Conservation (phyloP, 495 filamentous ascomycete species). For the Penicillium silybi region DNA sequence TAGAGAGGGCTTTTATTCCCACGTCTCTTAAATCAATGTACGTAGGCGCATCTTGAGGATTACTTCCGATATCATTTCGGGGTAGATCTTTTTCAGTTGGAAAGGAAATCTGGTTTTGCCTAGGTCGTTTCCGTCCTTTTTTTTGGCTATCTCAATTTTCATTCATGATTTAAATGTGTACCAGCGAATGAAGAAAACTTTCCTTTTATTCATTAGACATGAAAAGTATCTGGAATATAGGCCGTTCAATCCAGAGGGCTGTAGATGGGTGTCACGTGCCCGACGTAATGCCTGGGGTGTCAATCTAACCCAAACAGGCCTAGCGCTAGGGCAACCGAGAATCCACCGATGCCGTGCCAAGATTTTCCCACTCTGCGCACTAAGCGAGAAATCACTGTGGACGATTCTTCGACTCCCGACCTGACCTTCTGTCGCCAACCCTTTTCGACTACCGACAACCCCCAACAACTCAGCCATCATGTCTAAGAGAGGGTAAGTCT, state of each 20-base stretch:
- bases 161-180: neutral
- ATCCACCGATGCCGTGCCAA: slow-evolving; percentile 36
- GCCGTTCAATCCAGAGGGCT: neutral
- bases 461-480: slow-evolving; percentile 47
- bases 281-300: neutral
- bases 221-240: neutral
- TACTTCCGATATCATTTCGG: neutral
- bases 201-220: neutral
- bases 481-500: slow-evolving; percentile 54
- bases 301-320: slow-evolving; percentile 18
- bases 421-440: slow-evolving; percentile 38
- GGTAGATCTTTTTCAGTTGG: neutral
- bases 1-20: slow-evolving; percentile 1
- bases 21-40: slow-evolving; percentile 1
- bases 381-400: slow-evolving; percentile 45
- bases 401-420: slow-evolving; percentile 26
- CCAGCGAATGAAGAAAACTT: neutral
- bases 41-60: neutral
- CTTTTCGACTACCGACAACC: slow-evolving; percentile 41
- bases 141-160: neutral
- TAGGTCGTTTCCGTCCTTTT: neutral
- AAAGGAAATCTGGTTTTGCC: neutral
- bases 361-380: slow-evolving; percentile 45
- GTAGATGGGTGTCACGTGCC: neutral
- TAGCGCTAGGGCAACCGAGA: slow-evolving; percentile 38